Evolutionary conservation across 2,329 filamentous ascomycete genomes (phyloP).

Genomic region (Hawksworthiomyces lignivorus): DNA sequence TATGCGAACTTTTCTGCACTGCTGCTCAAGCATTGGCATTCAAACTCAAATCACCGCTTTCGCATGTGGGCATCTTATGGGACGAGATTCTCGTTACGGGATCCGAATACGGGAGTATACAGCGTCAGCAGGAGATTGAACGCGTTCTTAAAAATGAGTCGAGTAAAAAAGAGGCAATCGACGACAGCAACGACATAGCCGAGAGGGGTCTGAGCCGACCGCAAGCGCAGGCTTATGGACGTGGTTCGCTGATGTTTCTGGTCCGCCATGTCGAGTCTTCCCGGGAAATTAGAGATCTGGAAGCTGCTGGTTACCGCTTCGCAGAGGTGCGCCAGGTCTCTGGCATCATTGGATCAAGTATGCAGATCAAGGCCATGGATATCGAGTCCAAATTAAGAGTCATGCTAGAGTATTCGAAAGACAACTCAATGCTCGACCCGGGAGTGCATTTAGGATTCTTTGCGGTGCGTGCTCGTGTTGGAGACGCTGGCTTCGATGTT

Average conservation of each 20-base stretch:
- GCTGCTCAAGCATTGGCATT: slow-evolving; percentile 68
- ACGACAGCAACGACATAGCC: slow-evolving; percentile 24
- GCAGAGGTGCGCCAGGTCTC: slow-evolving; percentile 61
- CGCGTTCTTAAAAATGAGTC: too few species aligned
- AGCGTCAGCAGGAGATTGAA: neutral
- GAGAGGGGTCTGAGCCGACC: slow-evolving; percentile 30
- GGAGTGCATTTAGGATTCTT: slow-evolving; percentile 54
- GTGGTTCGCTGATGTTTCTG: slow-evolving; percentile 74
- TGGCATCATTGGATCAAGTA: slow-evolving; percentile 58
- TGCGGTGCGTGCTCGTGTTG: slow-evolving; percentile 44
- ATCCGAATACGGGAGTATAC: too few species aligned
- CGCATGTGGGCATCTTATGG: slow-evolving; percentile 61
- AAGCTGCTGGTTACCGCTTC: slow-evolving; percentile 71
- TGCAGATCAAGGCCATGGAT: slow-evolving; percentile 63
- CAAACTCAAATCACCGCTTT: slow-evolving; percentile 54
- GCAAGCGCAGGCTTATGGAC: slow-evolving; percentile 39
- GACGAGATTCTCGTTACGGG: slow-evolving; percentile 68
- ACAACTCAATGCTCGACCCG: slow-evolving; percentile 37
- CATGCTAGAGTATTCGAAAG: slow-evolving; percentile 53
- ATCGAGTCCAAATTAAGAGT: slow-evolving; percentile 53
- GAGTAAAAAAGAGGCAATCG: too few species aligned
- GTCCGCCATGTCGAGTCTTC: slow-evolving; percentile 54
- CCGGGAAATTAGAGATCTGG: slow-evolving; percentile 55
- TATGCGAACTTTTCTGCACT: slow-evolving; percentile 77
- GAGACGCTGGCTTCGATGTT: slow-evolving; percentile 53